Evolutionary conservation across 192 early-diverging fungal genomes (phyloP), one percentile per base, ranked within the genome.

Genomic region (Funneliformis mosseae): DNA sequence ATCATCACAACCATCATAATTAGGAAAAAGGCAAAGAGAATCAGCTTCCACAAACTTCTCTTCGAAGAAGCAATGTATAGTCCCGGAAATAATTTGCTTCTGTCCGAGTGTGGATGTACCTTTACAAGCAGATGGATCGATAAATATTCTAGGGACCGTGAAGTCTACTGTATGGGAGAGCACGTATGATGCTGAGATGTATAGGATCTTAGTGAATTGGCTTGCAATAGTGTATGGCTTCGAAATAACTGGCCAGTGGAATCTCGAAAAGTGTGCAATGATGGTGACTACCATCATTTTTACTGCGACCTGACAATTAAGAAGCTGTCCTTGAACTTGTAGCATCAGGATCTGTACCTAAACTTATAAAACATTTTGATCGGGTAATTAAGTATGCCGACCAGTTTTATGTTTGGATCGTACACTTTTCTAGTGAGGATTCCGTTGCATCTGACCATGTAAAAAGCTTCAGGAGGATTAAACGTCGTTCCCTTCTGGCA

Each of bases 111-210:
- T 73, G 46, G 23, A 27, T 21, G 45, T 73, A 28, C 71, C 71
- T 55, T 50, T 73, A 10, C 71, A 50, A 25, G 71, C 46, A 10
- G 38, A 74, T 75, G 59, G 71, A 25, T 42, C 43, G 23, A 21
- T 62, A 42, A 7, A 80, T 33, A 80, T 74, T 41, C 48, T 80
- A 27, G 70, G 45, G 39, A 23, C 74, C 5, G 18, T 80, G 12
- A 80, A 71, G 12, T n/a, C 33, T 23, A 38, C 67, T 45, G 33
- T 72, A 43, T 38, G 48, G 28, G 69, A 80, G 69, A 80, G 79
- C 60, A 74, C 50, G 10, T 80, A 80, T 50, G 79, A 80, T 73
- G 50, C 79, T 4, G 69, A 80, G 38, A 25, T 80, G 69, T 74
- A 74, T 48, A 76, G 48, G 10, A 61, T 74, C 16, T 23, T 80